Conservation (phyloP, 148 eudicot species). For the Hydrangea macrophylla region DNA sequence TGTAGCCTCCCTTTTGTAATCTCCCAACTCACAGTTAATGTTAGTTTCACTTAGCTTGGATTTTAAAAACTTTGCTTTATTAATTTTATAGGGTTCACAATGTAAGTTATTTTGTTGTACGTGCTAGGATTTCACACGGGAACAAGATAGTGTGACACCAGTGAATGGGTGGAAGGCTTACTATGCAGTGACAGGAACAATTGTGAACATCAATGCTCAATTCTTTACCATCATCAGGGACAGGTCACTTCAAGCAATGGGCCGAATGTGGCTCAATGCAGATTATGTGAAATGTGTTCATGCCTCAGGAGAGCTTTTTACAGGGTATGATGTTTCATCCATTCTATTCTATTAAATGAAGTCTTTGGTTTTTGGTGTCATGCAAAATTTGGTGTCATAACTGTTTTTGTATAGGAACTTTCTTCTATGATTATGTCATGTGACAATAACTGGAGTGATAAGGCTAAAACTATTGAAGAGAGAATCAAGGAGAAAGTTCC, state of each 20-base stretch:
- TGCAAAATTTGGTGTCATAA: too few relatives aligned
- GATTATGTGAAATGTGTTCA: constrained; percentile 93
- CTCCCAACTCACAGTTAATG: not conserved
- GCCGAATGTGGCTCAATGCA: constrained; percentile 84
- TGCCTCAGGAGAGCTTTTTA: constrained; percentile 70
- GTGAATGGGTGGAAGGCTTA: constrained; percentile 97
- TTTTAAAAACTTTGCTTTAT: too few relatives aligned
- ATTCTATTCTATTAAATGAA: too few relatives aligned
- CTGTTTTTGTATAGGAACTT: too few relatives aligned
- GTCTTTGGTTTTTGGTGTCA: too few relatives aligned
- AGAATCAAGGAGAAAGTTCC: too few relatives aligned
- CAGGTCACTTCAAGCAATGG: constrained; percentile 73
- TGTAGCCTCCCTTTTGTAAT: not conserved
- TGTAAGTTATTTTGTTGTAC: too few relatives aligned
- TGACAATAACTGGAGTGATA: too few relatives aligned
- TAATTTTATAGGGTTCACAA: too few relatives aligned
- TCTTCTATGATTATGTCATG: too few relatives aligned
- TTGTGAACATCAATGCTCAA: constrained; percentile 70
- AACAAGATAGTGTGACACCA: constrained; percentile 74
- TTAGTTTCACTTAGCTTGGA: too few relatives aligned
- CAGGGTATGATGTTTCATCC: constrained; percentile 52
- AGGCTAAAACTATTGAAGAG: too few relatives aligned
- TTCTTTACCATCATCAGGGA: constrained; percentile 79
- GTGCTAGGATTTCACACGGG: constrained; percentile 78
- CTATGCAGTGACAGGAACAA: constrained; percentile 92